Conservation (phyloP, 2,329 filamentous ascomycete species). For the Ophiosphaerella korrae region DNA sequence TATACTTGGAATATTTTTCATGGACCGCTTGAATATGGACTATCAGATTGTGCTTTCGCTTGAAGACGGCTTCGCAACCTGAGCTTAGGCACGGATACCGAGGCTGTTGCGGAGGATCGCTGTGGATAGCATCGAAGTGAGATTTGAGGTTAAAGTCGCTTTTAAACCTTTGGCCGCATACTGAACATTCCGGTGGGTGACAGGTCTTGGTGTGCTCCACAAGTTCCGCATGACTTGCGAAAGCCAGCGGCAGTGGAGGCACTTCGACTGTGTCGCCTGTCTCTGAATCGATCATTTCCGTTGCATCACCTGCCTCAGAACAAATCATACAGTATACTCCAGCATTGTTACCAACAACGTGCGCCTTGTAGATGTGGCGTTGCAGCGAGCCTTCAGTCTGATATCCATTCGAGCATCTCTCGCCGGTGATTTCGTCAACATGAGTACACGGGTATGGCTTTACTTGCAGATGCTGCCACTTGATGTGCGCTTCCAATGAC, state of each 20-base stretch:
- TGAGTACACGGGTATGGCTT: constrained; percentile 74
- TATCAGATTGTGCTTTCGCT: constrained; percentile 80
- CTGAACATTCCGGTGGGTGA: constrained; percentile 74
- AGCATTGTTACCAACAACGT: constrained; percentile 60
- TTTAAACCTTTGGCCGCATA: constrained; percentile 72
- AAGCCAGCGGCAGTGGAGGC: constrained; percentile 48
- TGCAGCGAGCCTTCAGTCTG: constrained; percentile 73
- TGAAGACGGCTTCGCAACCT: constrained; percentile 78
- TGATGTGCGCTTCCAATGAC: constrained; percentile 82
- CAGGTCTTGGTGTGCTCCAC: constrained; percentile 73
- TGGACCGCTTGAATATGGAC: constrained; percentile 80
- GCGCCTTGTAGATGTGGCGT: constrained; percentile 71
- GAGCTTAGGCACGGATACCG: constrained; percentile 68
- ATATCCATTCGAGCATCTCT: constrained; percentile 70
- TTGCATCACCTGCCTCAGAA: constrained; percentile 35
- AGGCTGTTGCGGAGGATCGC: constrained; percentile 42
- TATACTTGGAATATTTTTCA: constrained; percentile 71
- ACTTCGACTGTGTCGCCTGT: constrained; percentile 16
- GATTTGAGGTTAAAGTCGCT: constrained; percentile 58
- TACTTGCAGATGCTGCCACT: constrained; percentile 72
- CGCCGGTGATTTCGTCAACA: constrained; percentile 57
- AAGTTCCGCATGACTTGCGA: constrained; percentile 73
- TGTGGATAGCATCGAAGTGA: constrained; percentile 79
- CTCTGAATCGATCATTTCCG: constrained; percentile 36
- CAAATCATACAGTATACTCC: constrained; percentile 82